Conservation (phyloP, 352 stramenopile species). For the Phytophthora ramorum region DNA sequence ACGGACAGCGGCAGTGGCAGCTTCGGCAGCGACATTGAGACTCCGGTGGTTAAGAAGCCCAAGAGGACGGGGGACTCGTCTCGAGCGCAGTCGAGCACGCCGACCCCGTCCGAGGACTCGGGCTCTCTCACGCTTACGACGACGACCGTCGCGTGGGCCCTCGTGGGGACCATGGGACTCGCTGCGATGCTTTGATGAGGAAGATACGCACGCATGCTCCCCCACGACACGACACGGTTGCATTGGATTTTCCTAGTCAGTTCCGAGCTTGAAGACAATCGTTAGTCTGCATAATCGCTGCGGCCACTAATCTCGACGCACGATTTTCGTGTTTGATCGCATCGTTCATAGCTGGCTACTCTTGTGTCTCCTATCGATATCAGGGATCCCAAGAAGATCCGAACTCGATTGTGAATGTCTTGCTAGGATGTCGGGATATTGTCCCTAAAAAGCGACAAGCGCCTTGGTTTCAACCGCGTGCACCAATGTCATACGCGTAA, state of each 20-base stretch:
- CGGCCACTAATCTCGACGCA: constrained; percentile 34
- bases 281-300: constrained; percentile 22
- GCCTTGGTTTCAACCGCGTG: no score
- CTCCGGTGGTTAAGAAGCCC: constrained; percentile 18
- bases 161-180: constrained; percentile 22
- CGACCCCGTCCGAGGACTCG: constrained; percentile 22
- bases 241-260: constrained; percentile 38
- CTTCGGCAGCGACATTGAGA: constrained; percentile 27
- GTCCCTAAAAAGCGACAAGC: no score
- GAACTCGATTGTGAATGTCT: not conserved
- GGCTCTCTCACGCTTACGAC: constrained; percentile 4
- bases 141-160: constrained; percentile 13
- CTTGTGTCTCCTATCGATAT: constrained; percentile 25
- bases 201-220: constrained; percentile 32
- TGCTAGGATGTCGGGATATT: no score
- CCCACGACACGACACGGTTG: constrained; percentile 34
- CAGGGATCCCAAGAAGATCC: constrained; percentile 13
- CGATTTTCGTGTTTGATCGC: constrained; percentile 34
- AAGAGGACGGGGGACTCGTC: constrained; percentile 20
- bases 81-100: constrained; percentile 11
- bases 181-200: constrained; percentile 29
- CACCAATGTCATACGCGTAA: not conserved
- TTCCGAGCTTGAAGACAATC: constrained; percentile 25
- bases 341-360: constrained; percentile 24
- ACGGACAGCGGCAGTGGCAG: constrained; percentile 23